Percentiles rank a stretch among this genome's conserved stretches.
Conservation (phyloP, 768 basidiomycete species). For the Agrocybe chaxingu region DNA sequence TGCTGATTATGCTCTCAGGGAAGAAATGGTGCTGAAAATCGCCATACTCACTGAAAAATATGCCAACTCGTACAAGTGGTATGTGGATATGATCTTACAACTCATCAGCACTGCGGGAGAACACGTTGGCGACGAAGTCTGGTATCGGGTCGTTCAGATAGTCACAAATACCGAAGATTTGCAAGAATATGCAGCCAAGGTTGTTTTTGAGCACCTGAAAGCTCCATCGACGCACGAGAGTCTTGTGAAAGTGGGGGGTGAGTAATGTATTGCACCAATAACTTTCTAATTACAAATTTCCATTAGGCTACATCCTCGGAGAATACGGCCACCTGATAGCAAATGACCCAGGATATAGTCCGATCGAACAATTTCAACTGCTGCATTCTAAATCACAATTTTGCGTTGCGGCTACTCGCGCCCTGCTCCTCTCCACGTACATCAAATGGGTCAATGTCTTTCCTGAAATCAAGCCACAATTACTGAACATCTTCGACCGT, state of each 20-base stretch:
- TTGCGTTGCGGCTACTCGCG: slow-evolving; percentile 87
- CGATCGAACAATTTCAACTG: slow-evolving; percentile 89
- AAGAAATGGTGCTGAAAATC: slow-evolving; percentile 99
- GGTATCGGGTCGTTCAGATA: slow-evolving; percentile 99
- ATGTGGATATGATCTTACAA: slow-evolving; percentile 96
- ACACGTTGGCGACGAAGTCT: slow-evolving; percentile 98
- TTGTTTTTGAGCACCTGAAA: slow-evolving; percentile 86
- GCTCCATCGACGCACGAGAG: slow-evolving; percentile 87
- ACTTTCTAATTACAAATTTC: slow-evolving; percentile 2
- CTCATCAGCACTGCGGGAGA: slow-evolving; percentile 97
- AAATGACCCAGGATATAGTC: slow-evolving; percentile 90
- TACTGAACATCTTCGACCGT: slow-evolving; percentile 92
- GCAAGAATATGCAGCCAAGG: slow-evolving; percentile 93
- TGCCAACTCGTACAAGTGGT: slow-evolving; percentile 97
- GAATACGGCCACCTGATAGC: slow-evolving; percentile 99
- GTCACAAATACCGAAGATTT: slow-evolving; percentile 98
- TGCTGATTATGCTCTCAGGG: slow-evolving; percentile 95
- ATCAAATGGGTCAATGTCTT: slow-evolving; percentile 99
- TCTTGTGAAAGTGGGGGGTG: slow-evolving; percentile 94
- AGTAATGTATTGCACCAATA: slow-evolving; percentile 16
- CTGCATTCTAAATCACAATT: slow-evolving; percentile 95
- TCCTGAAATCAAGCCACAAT: slow-evolving; percentile 94
- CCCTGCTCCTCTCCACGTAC: slow-evolving; percentile 92
- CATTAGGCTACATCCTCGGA: slow-evolving; percentile 87
- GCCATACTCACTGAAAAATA: slow-evolving; percentile 99